Base-by-base conservation (phyloP, 2,329 filamentous ascomycete species). In the Fusarium sp. region DNA sequence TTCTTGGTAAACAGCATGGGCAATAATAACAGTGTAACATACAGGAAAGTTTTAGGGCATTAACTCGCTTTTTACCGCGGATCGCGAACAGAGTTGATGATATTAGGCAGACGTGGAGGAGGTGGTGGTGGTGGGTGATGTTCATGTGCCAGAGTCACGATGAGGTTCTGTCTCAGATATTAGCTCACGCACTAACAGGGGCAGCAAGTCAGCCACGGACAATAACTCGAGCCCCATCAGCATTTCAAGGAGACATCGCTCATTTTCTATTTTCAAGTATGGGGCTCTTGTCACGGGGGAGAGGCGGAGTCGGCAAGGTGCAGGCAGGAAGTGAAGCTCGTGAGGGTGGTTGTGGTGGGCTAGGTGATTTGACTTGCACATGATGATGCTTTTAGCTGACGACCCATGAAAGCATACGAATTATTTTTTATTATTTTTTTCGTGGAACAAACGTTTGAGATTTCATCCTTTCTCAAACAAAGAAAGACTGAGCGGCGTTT, bases 121-220 rank as follows among this genome's bases (percentile, higher is more conserved):
- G 44, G 42, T 33, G 38, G 64, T 66, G 57, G 36, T 59, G 46
- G 46, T 31, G 24, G 62, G 31, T 53, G 53, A 20, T 64, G 61
- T 36, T 65, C 72, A 74, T 72, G 72, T 75, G 72, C 66, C 51
- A 70, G 46, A 67, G 57, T 74, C 72, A 74, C 71, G 67, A 72
- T 69, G 71, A 55, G 56, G 51, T 51, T 38, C 49, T 74, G 72
- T 74, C 72, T 74, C 66, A 73, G 69, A 70, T 60, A 33, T 20
- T 69, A 35, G 42, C 46, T 72, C 69, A 73, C 66, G n/a, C 46
- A 35, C 29, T 42, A 35, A 53, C 38, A 55, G 51, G 51, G 8
- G 38, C 36, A 73, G 17, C 27, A 24, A 61, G 69, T 70, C 69
- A 72, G 71, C 69, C 72, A 66, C 53, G 62, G 33, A 12, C 35